Evolutionary conservation across 805 yeast species (phyloP).

Genomic region (Wickerhamiella parazyma): DNA sequence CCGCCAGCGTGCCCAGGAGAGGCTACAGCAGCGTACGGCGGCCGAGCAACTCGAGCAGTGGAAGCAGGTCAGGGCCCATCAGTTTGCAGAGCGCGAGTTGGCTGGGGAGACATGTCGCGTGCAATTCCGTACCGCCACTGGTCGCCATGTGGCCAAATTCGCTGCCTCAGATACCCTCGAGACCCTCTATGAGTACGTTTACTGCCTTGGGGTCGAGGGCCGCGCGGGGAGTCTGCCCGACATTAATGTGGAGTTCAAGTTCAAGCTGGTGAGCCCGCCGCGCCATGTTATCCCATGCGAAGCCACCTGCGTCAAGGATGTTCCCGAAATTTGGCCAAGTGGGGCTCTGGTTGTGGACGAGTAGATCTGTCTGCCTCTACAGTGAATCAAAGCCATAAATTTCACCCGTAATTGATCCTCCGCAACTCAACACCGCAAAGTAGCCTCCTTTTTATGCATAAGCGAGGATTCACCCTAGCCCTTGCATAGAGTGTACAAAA

Average conservation of each 20-base stretch:
- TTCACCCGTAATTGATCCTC: too few species aligned
- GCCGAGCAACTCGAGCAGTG: constrained; percentile 28
- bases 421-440: too few species aligned
- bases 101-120: constrained; percentile 36
- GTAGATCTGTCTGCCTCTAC: background rate
- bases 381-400: too few species aligned
- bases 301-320: constrained; percentile 29
- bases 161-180: constrained; percentile 35
- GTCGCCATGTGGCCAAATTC: constrained; percentile 45
- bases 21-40: constrained; percentile 22
- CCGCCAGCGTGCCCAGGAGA: constrained; percentile 28
- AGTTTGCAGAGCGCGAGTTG: constrained; percentile 18
- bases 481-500: too few species aligned
- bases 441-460: too few species aligned
- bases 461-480: too few species aligned
- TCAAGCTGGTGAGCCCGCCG: constrained; percentile 45
- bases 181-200: constrained; percentile 62
- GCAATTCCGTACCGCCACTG: constrained; percentile 54
- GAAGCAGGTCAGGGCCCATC: constrained; percentile 36
- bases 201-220: constrained; percentile 28
- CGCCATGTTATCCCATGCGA: constrained; percentile 32
- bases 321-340: constrained; percentile 42
- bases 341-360: constrained; percentile 47
- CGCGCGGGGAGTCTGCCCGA: constrained; percentile 18
- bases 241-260: constrained; percentile 36